A percentile compares a stretch with the other conserved stretches of the same genome.
phyloP scores from a whole-genome alignment of 257 asterid species.

The Solanum boliviense region DNA sequence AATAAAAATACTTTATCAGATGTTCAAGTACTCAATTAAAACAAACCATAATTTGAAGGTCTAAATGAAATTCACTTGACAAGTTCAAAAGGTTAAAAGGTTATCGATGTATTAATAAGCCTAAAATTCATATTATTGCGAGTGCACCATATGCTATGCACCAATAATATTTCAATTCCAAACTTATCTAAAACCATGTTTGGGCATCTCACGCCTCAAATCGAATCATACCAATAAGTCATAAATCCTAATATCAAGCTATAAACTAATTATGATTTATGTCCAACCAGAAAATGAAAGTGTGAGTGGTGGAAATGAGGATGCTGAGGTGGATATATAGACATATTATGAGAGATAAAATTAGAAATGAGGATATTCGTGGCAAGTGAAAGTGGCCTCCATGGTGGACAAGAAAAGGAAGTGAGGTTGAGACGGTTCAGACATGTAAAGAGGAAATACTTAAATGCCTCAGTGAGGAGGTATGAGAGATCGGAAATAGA shows the following conservation, averaged over 20 bases:
- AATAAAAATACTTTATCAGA: not conserved
- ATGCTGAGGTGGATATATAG: not conserved
- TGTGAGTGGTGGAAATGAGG: not conserved
- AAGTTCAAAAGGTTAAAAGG: not conserved
- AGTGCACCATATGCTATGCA: not conserved
- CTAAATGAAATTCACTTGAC: not conserved
- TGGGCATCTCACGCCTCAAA: not conserved
- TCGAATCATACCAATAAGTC: not conserved
- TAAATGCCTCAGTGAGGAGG: not conserved
- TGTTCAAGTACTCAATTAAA: not conserved
- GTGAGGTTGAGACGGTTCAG: not conserved
- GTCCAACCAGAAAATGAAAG: not conserved
- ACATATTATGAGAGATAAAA: not conserved
- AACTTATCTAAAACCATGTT: not conserved
- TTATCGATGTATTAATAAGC: not conserved
- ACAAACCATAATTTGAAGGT: not conserved
- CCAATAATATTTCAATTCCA: not conserved
- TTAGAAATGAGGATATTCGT: not conserved
- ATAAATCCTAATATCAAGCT: not conserved
- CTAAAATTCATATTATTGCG: not conserved
- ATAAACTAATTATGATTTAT: not conserved
- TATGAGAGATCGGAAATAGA: not conserved
- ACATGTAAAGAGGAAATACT: not conserved
- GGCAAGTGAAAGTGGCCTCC: not conserved
- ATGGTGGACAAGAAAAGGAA: not conserved